Conservation (phyloP, 164 flowering plant genomes). For the Piper longum region DNA sequence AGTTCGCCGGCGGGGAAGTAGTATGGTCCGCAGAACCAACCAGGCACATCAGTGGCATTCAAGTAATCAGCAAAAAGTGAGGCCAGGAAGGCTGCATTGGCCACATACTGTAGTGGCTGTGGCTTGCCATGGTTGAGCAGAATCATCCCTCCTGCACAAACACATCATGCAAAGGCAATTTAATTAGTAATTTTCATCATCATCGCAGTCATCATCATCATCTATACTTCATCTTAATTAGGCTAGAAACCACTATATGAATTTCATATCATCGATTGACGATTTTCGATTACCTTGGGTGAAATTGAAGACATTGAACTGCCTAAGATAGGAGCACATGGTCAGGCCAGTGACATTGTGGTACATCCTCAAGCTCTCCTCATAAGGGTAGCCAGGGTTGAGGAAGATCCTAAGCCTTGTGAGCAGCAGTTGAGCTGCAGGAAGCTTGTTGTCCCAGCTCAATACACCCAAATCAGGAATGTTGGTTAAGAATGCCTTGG, state of each 20-base stretch:
- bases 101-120: constrained; percentile 56
- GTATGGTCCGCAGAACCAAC: constrained; percentile 44
- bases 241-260: no score
- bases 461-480: constrained; percentile 22
- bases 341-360: constrained; percentile 40
- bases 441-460: constrained; percentile 56
- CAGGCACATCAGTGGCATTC: constrained; percentile 45
- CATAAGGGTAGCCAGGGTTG: constrained; percentile 52
- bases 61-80: constrained; percentile 56
- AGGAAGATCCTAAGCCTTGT: constrained; percentile 32
- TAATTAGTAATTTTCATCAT: no score
- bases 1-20: constrained; percentile 19
- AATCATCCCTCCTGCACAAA: constrained; percentile 59
- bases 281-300: constrained; percentile 33
- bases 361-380: constrained; percentile 42
- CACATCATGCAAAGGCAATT: neutral
- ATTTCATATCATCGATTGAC: no score
- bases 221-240: no score
- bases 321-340: constrained; percentile 66
- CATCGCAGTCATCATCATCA: no score
- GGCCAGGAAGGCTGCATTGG: constrained; percentile 65
- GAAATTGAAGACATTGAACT: constrained; percentile 39
- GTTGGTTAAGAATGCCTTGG: constrained; percentile 24
- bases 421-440: constrained; percentile 35
- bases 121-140: constrained; percentile 40